phyloP scores from a whole-genome alignment of 179 eudicot genomes.

The Camellia oleifera region DNA sequence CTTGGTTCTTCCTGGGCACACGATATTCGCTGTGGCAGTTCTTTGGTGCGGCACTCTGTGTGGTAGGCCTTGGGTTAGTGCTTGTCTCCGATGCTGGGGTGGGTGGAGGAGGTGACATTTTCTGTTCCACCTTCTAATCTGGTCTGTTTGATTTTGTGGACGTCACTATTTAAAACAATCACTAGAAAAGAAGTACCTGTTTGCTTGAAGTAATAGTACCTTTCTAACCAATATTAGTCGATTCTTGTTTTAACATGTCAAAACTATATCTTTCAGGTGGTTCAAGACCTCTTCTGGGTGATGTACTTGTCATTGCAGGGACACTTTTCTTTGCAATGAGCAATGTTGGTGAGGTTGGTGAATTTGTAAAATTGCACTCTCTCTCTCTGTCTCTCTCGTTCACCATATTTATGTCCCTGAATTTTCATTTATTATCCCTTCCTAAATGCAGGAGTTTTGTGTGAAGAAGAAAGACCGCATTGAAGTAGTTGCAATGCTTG shows the following conservation, averaged over 20 bases:
- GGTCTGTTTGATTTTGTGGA: neutral
- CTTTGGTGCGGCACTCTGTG: conserved; percentile 56
- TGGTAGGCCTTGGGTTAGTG: conserved; percentile 60
- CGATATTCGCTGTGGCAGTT: conserved; percentile 63
- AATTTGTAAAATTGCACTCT: conserved; percentile 37
- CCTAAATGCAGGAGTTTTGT: conserved; percentile 49
- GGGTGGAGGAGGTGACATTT: conserved; percentile 56
- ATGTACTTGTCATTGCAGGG: conserved; percentile 66
- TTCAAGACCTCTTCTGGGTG: conserved; percentile 81
- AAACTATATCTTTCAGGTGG: conserved; percentile 20
- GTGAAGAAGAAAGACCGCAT: conserved; percentile 67
- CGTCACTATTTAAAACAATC: neutral
- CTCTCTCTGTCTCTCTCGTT: neutral
- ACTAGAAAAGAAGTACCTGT: neutral
- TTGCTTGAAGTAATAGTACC: neutral
- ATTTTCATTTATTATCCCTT: neutral
- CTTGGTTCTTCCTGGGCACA: conserved; percentile 48
- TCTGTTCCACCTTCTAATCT: conserved; percentile 12
- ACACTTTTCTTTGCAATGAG: conserved; percentile 69
- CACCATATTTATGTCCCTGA: neutral
- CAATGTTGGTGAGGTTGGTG: conserved; percentile 54
- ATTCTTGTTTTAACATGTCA: neutral
- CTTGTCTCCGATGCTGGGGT: conserved; percentile 69
- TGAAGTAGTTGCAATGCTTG: conserved; percentile 78
- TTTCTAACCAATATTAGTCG: too few relatives aligned